Evolutionary conservation across 2,329 filamentous ascomycete genomes (phyloP).

Genomic region (Fusarium lateritium): DNA sequence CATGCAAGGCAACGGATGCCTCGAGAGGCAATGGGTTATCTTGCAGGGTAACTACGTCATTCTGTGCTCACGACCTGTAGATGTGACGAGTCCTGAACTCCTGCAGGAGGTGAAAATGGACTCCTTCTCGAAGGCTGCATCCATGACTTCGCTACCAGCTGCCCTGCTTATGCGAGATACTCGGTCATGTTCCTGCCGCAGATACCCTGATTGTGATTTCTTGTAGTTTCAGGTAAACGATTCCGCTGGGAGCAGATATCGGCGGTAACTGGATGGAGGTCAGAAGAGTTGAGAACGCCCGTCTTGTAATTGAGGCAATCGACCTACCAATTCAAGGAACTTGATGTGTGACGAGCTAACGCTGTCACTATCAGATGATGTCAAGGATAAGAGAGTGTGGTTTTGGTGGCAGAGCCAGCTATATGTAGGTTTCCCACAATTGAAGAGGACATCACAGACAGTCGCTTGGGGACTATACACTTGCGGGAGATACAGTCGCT

Average conservation of each 20-base stretch:
- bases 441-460: not conserved
- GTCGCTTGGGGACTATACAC: not conserved
- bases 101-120: constrained; percentile 2
- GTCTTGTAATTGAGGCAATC: too few species aligned
- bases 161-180: not conserved
- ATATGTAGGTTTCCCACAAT: not conserved
- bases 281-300: too few species aligned
- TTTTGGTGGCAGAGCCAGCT: not conserved
- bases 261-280: too few species aligned
- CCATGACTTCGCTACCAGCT: not conserved
- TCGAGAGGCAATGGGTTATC: not conserved
- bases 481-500: too few species aligned
- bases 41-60: not conserved
- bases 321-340: too few species aligned
- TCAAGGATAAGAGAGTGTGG: too few species aligned
- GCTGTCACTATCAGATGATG: not conserved
- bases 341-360: not conserved
- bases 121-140: not conserved
- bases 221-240: not conserved
- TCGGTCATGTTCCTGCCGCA: not conserved
- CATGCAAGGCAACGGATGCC: not conserved
- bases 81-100: too few species aligned
- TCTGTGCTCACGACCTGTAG: not conserved
- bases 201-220: not conserved
- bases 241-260: not conserved